Evolutionary conservation across 2,329 filamentous ascomycete species (phyloP).

Genomic region (Paraconiothyrium sp.): DNA sequence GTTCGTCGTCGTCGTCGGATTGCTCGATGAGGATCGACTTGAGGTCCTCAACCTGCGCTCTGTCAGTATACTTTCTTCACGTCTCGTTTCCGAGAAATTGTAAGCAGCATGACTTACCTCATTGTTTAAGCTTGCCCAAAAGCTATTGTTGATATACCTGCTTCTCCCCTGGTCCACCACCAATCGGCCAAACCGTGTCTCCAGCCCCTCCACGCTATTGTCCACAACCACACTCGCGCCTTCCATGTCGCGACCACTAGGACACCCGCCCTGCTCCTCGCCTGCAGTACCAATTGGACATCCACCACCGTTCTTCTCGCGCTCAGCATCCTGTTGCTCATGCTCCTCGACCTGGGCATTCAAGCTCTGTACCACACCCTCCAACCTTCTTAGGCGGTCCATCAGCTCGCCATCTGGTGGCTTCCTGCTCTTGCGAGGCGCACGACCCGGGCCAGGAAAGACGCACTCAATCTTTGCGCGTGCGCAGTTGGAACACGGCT

Average conservation of each 20-base stretch:
- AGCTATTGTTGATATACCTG: constrained; percentile 78
- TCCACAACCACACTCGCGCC: constrained; percentile 37
- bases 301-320: constrained; percentile 31
- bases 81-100: neutral
- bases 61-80: constrained; percentile 13
- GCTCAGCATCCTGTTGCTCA: constrained; percentile 44
- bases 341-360: constrained; percentile 54
- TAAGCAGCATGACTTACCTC: constrained; percentile 62
- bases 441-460: constrained; percentile 77
- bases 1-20: constrained; percentile 68
- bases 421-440: constrained; percentile 73
- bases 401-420: constrained; percentile 76
- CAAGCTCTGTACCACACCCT: constrained; percentile 75
- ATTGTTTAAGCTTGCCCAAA: constrained; percentile 79
- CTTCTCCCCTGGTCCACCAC: constrained; percentile 76
- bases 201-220: constrained; percentile 48
- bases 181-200: constrained; percentile 71
- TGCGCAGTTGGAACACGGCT: constrained; percentile 79
- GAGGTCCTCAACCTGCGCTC: constrained; percentile 65
- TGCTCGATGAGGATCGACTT: constrained; percentile 70
- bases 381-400: constrained; percentile 75
- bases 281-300: constrained; percentile 1
- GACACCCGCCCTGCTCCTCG: constrained; percentile 16
- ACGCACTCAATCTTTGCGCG: constrained; percentile 76
- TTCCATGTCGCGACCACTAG: constrained; percentile 5